Percentiles rank a stretch among this genome's conserved stretches.
These are phyloP conservation scores for Phialemoniopsis sp. DNA, from an alignment of 2,329 filamentous ascomycete genomes.

Conservation along the genomic window DNA sequence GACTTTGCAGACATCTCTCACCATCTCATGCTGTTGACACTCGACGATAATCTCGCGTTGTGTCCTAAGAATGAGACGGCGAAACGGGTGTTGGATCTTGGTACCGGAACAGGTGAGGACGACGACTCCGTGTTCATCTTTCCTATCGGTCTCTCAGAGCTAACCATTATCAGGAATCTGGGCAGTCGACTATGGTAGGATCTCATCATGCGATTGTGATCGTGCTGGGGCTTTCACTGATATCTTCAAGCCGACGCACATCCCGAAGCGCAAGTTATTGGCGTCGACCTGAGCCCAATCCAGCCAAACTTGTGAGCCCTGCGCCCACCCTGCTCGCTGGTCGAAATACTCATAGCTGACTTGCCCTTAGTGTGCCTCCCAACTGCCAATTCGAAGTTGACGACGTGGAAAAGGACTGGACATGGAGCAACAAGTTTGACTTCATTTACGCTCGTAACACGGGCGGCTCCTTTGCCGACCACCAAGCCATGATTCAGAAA, in stretches of 20 bases:
- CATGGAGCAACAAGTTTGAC: slow-evolving; percentile 12
- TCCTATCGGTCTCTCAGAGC: no score
- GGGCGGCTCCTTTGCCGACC: slow-evolving; percentile 12
- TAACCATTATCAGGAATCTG: slow-evolving; percentile 9
- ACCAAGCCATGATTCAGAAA: slow-evolving; percentile 11
- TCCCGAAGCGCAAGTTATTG: slow-evolving; percentile 13
- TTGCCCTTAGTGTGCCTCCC: slow-evolving; percentile 2
- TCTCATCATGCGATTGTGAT: background rate
- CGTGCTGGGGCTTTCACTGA: background rate
- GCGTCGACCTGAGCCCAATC: slow-evolving; percentile 15
- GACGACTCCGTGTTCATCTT: no score
- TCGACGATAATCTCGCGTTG: slow-evolving; percentile 9
- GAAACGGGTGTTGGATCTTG: slow-evolving; percentile 13
- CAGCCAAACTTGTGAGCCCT: slow-evolving; percentile 14
- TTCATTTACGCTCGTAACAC: slow-evolving; percentile 13
- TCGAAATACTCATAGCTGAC: background rate
- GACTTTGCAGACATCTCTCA: slow-evolving; percentile 11
- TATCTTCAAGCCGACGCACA: slow-evolving; percentile 11
- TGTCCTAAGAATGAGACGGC: slow-evolving; percentile 13
- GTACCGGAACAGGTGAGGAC: background rate
- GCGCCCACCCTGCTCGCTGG: background rate
- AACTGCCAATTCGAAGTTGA: slow-evolving; percentile 12
- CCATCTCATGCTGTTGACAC: slow-evolving; percentile 11
- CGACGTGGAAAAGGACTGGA: slow-evolving; percentile 16
- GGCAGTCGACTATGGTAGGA: slow-evolving; percentile 15